phyloP scores from a whole-genome alignment of 1,284 basidiomycete genomes.

The Sparassis latifolia region DNA sequence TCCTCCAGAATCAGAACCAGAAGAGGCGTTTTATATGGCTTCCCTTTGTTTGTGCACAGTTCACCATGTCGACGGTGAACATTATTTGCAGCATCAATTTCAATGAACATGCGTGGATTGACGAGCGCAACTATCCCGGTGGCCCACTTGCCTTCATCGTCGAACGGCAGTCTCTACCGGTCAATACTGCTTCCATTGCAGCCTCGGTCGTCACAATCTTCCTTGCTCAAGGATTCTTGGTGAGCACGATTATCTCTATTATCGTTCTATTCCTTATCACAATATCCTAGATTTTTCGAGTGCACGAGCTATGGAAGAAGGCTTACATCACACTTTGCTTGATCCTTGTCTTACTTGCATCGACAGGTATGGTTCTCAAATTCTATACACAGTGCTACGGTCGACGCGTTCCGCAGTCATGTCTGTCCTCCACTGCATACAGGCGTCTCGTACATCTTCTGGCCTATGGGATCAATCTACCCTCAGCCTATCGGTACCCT shows the following conservation, averaged over 20 bases:
- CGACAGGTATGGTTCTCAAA: slow-evolving; percentile 7
- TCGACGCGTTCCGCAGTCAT: neutral
- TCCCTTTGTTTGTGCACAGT: slow-evolving; percentile 1
- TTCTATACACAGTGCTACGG: neutral
- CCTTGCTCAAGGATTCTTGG: slow-evolving; percentile 23
- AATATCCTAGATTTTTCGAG: slow-evolving; percentile 18
- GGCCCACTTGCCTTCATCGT: slow-evolving; percentile 17
- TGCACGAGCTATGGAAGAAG: slow-evolving; percentile 18
- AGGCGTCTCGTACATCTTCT: slow-evolving; percentile 12
- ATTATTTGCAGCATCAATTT: slow-evolving; percentile 7
- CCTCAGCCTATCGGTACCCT: slow-evolving; percentile 20
- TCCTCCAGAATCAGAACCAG: neutral
- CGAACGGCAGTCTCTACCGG: slow-evolving; percentile 9
- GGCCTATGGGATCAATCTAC: slow-evolving; percentile 15
- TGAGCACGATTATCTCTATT: slow-evolving; percentile 4
- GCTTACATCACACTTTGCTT: slow-evolving; percentile 17
- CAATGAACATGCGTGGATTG: slow-evolving; percentile 24
- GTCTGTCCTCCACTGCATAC: slow-evolving; percentile 3
- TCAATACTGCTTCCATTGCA: slow-evolving; percentile 13
- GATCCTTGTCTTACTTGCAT: slow-evolving; percentile 8
- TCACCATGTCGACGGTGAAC: slow-evolving; percentile 4
- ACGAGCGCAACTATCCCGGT: slow-evolving; percentile 26
- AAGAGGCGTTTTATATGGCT: slow-evolving; percentile 2
- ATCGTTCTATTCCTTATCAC: too few species aligned
- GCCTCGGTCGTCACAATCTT: slow-evolving; percentile 15